phyloP scores from a whole-genome alignment of 345 rosid species.

The Aquilaria yunnanensis region DNA sequence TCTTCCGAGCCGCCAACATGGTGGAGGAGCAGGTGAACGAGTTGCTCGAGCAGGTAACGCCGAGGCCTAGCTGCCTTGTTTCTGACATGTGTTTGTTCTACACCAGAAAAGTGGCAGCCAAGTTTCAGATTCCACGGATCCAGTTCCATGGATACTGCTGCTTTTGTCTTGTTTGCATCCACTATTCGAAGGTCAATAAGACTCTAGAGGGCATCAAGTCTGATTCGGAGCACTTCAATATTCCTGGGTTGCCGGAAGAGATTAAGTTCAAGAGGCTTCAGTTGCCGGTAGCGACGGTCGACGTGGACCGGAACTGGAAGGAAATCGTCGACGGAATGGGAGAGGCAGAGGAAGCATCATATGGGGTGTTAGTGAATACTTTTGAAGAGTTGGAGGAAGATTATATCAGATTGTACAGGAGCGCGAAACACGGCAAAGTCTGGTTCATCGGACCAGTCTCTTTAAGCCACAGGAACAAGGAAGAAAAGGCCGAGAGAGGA shows the following conservation, averaged over 20 bases:
- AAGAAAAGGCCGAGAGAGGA: conserved; percentile 26
- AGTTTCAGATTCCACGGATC: conserved; percentile 25
- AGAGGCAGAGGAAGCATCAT: conserved; percentile 24
- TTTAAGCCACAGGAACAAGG: conserved; percentile 10
- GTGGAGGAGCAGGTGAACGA: conserved; percentile 15
- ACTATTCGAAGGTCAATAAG: conserved; percentile 8
- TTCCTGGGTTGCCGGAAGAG: conserved; percentile 27
- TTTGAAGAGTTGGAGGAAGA: conserved; percentile 23
- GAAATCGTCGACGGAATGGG: neutral
- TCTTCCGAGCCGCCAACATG: conserved; percentile 6
- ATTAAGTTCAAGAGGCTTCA: conserved; percentile 22
- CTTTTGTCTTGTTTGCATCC: conserved; percentile 23
- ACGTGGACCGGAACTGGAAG: neutral
- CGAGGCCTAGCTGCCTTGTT: conserved; percentile 25
- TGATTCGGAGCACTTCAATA: conserved; percentile 20
- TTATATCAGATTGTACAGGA: conserved; percentile 11
- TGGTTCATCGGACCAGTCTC: conserved; percentile 43
- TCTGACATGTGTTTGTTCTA: conserved; percentile 24
- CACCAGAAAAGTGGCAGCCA: conserved; percentile 15
- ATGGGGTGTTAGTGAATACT: conserved; percentile 26
- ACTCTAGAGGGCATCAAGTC: conserved; percentile 16
- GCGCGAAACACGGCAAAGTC: conserved; percentile 13
- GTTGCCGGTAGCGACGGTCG: neutral
- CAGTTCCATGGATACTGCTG: conserved; percentile 33
- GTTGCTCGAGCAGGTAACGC: conserved; percentile 9